A percentile compares a stretch with the other conserved stretches of the same genome.
Evolutionary conservation across 805 yeast species (phyloP).

Genomic region (Grigorovia yakushimaensis): DNA sequence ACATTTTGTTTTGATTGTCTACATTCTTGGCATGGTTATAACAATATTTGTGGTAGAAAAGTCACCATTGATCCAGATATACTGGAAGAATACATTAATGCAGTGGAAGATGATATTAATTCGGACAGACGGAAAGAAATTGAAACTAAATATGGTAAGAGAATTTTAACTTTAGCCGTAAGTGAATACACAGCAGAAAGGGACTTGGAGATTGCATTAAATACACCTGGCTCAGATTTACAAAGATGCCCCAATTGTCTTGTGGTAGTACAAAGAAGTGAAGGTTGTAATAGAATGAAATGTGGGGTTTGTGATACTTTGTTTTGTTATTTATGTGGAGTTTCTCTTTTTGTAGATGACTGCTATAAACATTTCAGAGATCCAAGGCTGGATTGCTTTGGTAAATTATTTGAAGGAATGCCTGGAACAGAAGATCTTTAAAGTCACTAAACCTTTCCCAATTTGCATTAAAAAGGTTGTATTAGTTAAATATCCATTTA

Average conservation of each 20-base stretch:
- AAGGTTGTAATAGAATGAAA: conserved; percentile 58
- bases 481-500: too few species aligned
- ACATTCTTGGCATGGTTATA: conserved; percentile 53
- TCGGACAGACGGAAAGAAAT: conserved; percentile 27
- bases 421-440: conserved; percentile 22
- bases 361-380: conserved; percentile 46
- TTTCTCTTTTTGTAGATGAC: conserved; percentile 28
- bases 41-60: conserved; percentile 35
- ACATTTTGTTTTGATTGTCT: conserved; percentile 50
- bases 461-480: too few species aligned
- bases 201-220: conserved; percentile 36
- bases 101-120: conserved; percentile 20
- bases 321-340: conserved; percentile 51
- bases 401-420: conserved; percentile 44
- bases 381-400: conserved; percentile 36
- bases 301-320: conserved; percentile 39
- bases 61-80: conserved; percentile 24
- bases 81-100: conserved; percentile 29
- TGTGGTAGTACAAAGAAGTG: conserved; percentile 41
- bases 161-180: conserved; percentile 33
- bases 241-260: conserved; percentile 46
- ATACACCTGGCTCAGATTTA: conserved; percentile 33
- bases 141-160: conserved; percentile 37
- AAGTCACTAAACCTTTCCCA: too few species aligned
- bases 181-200: conserved; percentile 39